Evolutionary conservation across 2,329 filamentous ascomycete genomes (phyloP).

Genomic region (Fusarium newnesense): DNA sequence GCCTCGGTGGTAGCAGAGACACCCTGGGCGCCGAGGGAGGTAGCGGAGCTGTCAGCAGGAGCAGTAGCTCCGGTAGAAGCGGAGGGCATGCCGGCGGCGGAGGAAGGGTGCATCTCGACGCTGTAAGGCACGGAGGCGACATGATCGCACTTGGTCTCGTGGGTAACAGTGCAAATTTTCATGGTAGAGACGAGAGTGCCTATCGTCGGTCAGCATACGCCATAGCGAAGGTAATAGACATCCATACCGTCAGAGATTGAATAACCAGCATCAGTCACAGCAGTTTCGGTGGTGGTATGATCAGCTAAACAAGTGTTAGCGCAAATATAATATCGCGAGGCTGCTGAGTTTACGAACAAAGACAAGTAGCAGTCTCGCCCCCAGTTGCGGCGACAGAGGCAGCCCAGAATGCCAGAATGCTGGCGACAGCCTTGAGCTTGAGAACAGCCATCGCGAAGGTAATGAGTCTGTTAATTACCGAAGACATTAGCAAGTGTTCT

Average conservation of each 20-base stretch:
- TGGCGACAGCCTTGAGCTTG: conserved; percentile 44
- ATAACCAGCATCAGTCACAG: conserved; percentile 47
- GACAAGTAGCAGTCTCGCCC: conserved; percentile 36
- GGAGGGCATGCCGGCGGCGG: conserved; percentile 9
- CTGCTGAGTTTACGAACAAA: neutral
- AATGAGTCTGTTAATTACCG: conserved; percentile 8
- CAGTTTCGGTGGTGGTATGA: conserved; percentile 42
- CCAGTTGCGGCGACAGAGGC: conserved; percentile 32
- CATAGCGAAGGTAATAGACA: neutral
- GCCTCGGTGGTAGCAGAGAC: conserved; percentile 13
- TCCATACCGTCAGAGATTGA: conserved; percentile 48
- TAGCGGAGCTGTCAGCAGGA: conserved; percentile 26
- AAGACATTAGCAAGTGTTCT: neutral
- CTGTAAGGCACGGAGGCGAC: conserved; percentile 42
- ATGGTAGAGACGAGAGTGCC: conserved; percentile 49
- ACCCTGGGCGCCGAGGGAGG: conserved; percentile 27
- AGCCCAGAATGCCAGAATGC: conserved; percentile 38
- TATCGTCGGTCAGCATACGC: conserved; percentile 17
- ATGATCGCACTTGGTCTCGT: conserved; percentile 49
- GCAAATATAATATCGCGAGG: neutral
- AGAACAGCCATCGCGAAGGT: conserved; percentile 43
- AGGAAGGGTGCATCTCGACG: conserved; percentile 16
- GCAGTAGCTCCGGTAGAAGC: conserved; percentile 19
- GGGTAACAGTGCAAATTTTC: conserved; percentile 51
- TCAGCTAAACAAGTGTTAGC: conserved; percentile 41